Conservation (phyloP, 768 basidiomycete genomes). For the Xerocomellus intermedius region DNA sequence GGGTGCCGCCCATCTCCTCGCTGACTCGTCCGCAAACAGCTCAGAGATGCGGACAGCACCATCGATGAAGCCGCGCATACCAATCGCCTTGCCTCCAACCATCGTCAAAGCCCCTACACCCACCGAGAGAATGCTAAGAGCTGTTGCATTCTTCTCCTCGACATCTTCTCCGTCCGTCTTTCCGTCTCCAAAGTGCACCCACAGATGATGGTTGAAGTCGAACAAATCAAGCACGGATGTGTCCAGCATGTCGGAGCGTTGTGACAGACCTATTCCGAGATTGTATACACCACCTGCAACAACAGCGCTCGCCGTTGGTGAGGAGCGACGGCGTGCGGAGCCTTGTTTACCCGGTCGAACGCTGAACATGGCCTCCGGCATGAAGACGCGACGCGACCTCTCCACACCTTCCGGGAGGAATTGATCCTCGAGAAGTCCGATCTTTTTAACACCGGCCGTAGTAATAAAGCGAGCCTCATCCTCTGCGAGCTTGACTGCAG, state of each 20-base stretch:
- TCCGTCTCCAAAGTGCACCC: constrained; percentile 62
- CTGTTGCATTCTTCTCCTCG: constrained; percentile 49
- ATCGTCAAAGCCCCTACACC: constrained; percentile 87
- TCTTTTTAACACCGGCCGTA: constrained; percentile 58
- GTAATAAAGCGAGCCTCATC: constrained; percentile 77
- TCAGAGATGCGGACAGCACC: constrained; percentile 74
- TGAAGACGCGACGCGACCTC: constrained; percentile 79
- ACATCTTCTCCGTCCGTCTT: constrained; percentile 27
- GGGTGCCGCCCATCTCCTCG: constrained; percentile 86
- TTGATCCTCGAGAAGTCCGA: constrained; percentile 67
- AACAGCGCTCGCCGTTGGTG: constrained; percentile 45
- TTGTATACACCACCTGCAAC: constrained; percentile 79
- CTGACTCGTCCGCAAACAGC: constrained; percentile 73
- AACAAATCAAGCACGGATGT: constrained; percentile 82
- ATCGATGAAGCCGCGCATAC: constrained; percentile 74
- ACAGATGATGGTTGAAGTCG: constrained; percentile 80
- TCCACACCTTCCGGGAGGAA: constrained; percentile 83
- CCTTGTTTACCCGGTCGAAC: constrained; percentile 43
- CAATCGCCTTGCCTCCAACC: constrained; percentile 81
- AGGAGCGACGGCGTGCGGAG: constrained; percentile 36
- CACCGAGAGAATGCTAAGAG: constrained; percentile 70
- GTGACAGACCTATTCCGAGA: constrained; percentile 78
- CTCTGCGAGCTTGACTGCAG: constrained; percentile 76
- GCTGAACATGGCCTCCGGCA: constrained; percentile 98
- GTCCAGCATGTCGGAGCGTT: constrained; percentile 74